These are phyloP conservation scores for Cutaneotrichosporon daszewskae DNA, from an alignment of 1,284 basidiomycete genomes.

Conservation along the genomic window DNA sequence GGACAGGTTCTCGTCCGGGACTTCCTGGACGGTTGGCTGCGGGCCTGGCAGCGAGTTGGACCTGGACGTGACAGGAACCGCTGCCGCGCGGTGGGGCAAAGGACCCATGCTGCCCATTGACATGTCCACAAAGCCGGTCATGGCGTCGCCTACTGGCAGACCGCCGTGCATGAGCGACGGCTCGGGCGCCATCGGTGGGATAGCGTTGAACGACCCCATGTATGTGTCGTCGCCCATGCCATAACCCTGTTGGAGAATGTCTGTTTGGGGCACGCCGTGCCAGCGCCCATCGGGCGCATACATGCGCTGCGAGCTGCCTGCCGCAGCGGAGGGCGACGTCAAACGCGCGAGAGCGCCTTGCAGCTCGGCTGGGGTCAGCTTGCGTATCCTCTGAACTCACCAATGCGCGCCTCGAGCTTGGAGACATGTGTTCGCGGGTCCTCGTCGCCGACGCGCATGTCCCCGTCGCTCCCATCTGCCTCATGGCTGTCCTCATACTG, in stretches of 20 bases:
- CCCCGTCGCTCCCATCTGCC: constrained; percentile 1
- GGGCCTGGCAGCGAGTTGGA: no score
- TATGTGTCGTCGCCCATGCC: no score
- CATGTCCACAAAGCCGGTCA: constrained; percentile 9
- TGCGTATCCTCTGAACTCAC: constrained; percentile 21
- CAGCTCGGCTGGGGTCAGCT: constrained; percentile 20
- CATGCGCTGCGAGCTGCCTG: neutral
- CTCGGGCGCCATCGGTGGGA: neutral
- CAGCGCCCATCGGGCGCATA: no score
- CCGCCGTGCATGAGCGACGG: no score
- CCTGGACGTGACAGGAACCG: no score
- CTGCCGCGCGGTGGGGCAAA: neutral
- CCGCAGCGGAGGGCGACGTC: neutral
- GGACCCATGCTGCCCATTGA: neutral
- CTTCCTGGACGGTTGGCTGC: no score
- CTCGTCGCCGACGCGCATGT: neutral
- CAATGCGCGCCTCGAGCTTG: constrained; percentile 31
- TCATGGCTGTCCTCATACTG: constrained; percentile 15
- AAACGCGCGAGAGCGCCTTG: constrained; percentile 11
- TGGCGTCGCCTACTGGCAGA: neutral
- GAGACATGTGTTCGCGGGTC: constrained; percentile 14
- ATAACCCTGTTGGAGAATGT: no score
- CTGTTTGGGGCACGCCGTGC: no score
- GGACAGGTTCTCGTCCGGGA: no score
- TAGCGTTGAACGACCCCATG: neutral